Base-by-base conservation (phyloP, 73 alveolate genomes). In the Symbiodinium natans region DNA sequence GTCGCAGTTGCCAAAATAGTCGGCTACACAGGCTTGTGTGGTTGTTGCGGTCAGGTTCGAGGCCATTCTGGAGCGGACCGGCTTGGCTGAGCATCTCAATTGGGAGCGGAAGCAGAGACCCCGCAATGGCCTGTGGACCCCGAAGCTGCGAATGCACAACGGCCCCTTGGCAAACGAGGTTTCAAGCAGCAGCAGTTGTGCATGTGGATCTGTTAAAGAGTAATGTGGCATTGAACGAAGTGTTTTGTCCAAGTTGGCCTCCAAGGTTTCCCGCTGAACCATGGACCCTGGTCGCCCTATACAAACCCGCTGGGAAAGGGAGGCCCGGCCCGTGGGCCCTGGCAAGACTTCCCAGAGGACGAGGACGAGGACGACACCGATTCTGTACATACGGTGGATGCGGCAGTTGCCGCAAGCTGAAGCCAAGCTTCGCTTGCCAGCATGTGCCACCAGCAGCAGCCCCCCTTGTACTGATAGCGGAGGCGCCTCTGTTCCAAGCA, bases 1-100 rank as follows among this genome's bases (percentile, higher is more conserved):
- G 77, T 43, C 73, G 33, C 4, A 83, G 27, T 31, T 41, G 40
- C 74, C 21, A 8, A n/a, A n/a, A n/a, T n/a, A 85, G 36, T 17
- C 38, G 83, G 83, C 27, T 73, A 3, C 17, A 0, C 0, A 25
- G 34, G 41, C 19, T 73, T 4, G 23, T 4, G 34, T 23, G 83
- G 10, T 25, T 0, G 40, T 29, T 68, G 9, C 33, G 0, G 34
- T 0, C 75, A 90, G 97, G 77, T 90, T 90, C 54, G 97, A 90
- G 0, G 89, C 97, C 74, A 90, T 90, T 29, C 54, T 90, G 97
- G 97, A 90, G 97, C 97, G 97, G 80, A 90, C 97, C n/a, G 97
- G 97, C 54, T 41, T 90, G 42, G 89, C 97, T 34, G 80, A 90
- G 54, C 97, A 90, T 89, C 88, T 90, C 82, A 68, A 90, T 40